phyloP scores from a whole-genome alignment of 192 early-diverging fungal genomes.

The Coemansia sp. region DNA sequence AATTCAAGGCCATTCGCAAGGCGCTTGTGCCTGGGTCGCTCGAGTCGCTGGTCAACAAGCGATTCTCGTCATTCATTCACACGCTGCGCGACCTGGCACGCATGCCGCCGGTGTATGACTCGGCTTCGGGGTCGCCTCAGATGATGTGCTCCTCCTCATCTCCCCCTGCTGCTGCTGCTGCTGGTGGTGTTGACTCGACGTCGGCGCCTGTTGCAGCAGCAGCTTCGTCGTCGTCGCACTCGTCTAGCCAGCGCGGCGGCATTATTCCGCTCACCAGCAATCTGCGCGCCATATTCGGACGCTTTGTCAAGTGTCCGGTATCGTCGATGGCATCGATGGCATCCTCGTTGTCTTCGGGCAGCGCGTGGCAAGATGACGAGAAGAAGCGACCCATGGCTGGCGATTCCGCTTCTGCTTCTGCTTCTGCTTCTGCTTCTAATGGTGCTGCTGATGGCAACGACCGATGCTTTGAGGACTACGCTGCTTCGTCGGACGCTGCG shows the following conservation, averaged over 20 bases:
- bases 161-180: too few relatives aligned
- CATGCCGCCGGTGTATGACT: background rate
- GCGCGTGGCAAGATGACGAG: too few relatives aligned
- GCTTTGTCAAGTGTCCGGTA: background rate
- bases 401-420: too few relatives aligned
- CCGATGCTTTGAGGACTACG: too few relatives aligned
- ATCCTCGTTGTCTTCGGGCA: constrained; percentile 5
- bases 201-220: background rate
- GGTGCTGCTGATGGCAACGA: too few relatives aligned
- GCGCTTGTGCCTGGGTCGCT: constrained; percentile 30
- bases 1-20: constrained; percentile 26
- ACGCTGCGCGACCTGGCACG: background rate
- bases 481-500: too few relatives aligned
- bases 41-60: constrained; percentile 27
- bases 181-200: too few relatives aligned
- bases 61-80: constrained; percentile 25
- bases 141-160: background rate
- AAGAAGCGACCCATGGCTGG: too few relatives aligned
- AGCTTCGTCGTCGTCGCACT: background rate
- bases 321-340: too few relatives aligned
- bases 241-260: background rate
- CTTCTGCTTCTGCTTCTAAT: too few relatives aligned
- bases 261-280: constrained; percentile 44
- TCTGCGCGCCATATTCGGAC: constrained; percentile 36
- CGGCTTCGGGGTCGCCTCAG: background rate